Evolutionary conservation across 768 basidiomycete species (phyloP).

Genomic region (Coprinopsis strossmayeri): DNA sequence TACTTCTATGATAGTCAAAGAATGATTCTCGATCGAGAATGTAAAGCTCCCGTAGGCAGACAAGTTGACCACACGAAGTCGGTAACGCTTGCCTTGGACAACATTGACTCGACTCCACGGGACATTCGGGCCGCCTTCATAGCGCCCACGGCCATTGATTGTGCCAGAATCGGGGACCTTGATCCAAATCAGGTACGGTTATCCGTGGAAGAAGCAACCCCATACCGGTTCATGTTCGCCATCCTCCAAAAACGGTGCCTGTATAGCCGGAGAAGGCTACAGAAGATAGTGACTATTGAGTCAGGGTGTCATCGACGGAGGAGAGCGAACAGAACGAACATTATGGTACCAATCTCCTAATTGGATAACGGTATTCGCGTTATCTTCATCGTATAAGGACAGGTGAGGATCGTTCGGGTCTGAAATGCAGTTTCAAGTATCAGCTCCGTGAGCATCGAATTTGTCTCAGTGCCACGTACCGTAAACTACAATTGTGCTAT

Average conservation of each 20-base stretch:
- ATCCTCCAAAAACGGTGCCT: neutral
- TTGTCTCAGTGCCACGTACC: constrained; percentile 25
- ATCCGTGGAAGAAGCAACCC: neutral
- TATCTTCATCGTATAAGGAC: constrained; percentile 11
- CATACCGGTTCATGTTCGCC: constrained; percentile 9
- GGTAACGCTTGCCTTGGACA: constrained; percentile 35
- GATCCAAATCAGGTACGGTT: neutral
- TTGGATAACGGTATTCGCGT: constrained; percentile 11
- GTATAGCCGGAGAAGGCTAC: constrained; percentile 8
- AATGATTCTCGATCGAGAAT: constrained; percentile 30
- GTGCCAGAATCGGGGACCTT: constrained; percentile 30
- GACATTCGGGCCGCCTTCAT: constrained; percentile 29
- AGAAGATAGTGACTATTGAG: neutral
- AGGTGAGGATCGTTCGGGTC: constrained; percentile 11
- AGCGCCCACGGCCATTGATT: constrained; percentile 43
- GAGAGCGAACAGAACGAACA: constrained; percentile 1
- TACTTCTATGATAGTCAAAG: constrained; percentile 17
- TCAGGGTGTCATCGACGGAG: neutral
- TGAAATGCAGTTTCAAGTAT: neutral
- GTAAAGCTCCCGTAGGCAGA: constrained; percentile 38
- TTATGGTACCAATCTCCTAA: constrained; percentile 14
- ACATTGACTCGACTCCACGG: constrained; percentile 37
- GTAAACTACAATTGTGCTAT: constrained; percentile 15
- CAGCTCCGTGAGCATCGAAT: neutral
- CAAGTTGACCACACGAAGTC: constrained; percentile 46